Percentiles rank a stretch among this genome's conserved stretches.
phyloP scores from a whole-genome alignment of 805 yeast species.

The Yamadazyma sp. region DNA sequence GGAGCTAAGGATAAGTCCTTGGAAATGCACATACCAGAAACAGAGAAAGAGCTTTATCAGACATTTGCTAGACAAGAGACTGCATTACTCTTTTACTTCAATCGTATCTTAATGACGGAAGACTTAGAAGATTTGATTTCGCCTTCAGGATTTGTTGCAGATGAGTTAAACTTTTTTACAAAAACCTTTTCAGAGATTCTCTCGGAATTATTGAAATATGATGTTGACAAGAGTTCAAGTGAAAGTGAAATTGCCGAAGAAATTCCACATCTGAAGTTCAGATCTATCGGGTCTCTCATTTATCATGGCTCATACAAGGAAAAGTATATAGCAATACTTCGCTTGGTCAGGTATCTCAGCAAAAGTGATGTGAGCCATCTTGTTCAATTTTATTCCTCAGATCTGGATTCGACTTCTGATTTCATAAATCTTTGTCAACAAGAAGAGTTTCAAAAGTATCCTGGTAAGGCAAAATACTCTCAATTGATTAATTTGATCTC shows the following conservation, averaged over 20 bases:
- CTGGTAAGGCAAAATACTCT: slow-evolving; percentile 7
- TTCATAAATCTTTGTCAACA: slow-evolving; percentile 2
- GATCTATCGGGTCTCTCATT: slow-evolving; percentile 17
- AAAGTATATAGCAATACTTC: slow-evolving; percentile 15
- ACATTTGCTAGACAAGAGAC: slow-evolving; percentile 26
- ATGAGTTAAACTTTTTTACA: slow-evolving; percentile 13
- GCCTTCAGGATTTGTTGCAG: slow-evolving; percentile 12
- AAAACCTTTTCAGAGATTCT: neutral
- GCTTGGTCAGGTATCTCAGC: slow-evolving; percentile 1
- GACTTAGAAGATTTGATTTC: slow-evolving; percentile 16
- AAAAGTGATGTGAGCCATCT: slow-evolving; percentile 1
- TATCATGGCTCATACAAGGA: slow-evolving; percentile 29
- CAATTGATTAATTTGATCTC: slow-evolving; percentile 5
- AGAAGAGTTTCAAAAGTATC: neutral
- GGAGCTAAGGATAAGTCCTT: neutral
- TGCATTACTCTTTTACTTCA: slow-evolving; percentile 25
- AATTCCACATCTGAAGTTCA: slow-evolving; percentile 2
- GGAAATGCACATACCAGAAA: neutral
- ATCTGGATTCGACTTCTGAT: slow-evolving; percentile 1
- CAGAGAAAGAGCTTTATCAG: neutral
- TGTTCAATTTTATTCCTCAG: slow-evolving; percentile 1
- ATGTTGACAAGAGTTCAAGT: neutral
- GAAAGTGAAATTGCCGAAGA: neutral
- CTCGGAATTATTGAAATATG: neutral
- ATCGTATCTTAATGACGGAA: slow-evolving; percentile 18